phyloP scores from a whole-genome alignment of 1,284 basidiomycete species.

The Microbotryum silenes-acaulis region DNA sequence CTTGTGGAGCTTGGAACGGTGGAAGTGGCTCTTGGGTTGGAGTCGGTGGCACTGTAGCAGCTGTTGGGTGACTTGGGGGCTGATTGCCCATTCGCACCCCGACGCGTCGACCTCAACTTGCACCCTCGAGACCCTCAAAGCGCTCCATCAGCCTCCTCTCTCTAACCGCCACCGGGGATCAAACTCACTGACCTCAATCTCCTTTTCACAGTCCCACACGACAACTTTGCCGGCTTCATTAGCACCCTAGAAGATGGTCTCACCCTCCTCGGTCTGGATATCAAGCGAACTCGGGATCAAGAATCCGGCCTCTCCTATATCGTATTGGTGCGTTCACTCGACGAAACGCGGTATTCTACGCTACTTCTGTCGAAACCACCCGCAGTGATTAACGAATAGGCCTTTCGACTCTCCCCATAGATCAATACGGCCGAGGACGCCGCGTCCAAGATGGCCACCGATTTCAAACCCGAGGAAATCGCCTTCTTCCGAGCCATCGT shows the following conservation, averaged over 20 bases:
- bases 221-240: conserved; percentile 56
- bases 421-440: conserved; percentile 65
- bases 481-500: conserved; percentile 72
- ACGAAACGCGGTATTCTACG: too few relatives aligned
- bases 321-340: conserved; percentile 8
- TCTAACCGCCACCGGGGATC: neutral
- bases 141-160: too few relatives aligned
- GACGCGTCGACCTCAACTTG: neutral
- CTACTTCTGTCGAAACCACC: neutral
- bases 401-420: conserved; percentile 41
- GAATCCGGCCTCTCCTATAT: conserved; percentile 46
- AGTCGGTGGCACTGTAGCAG: neutral
- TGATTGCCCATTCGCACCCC: too few relatives aligned
- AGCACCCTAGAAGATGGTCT: conserved; percentile 54
- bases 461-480: conserved; percentile 66
- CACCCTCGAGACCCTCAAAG: conserved; percentile 1
- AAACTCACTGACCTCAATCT: neutral
- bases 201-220: neutral
- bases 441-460: conserved; percentile 70
- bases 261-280: conserved; percentile 61
- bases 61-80: neutral
- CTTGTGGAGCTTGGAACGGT: neutral
- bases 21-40: neutral
- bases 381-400: neutral
- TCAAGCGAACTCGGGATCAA: conserved; percentile 58